These are phyloP conservation scores for Talaromyces sp. DNA, from an alignment of 2,329 filamentous ascomycete species.

Conservation along the genomic window DNA sequence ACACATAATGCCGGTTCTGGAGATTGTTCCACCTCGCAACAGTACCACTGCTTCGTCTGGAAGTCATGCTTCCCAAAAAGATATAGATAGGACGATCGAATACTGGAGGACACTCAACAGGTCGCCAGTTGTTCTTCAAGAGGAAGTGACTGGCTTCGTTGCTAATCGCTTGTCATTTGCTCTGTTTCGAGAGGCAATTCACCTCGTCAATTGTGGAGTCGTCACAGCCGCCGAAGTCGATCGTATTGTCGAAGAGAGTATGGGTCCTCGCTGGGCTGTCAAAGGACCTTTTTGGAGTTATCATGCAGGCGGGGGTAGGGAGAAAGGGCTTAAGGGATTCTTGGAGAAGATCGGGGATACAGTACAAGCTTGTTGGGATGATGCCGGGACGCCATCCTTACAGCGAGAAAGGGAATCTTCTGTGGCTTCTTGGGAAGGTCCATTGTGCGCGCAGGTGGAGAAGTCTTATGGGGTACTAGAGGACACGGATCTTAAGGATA, in stretches of 20 bases:
- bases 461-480: constrained; percentile 18
- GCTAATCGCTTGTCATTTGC: constrained; percentile 58
- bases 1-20: constrained; percentile 59
- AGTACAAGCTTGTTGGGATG: constrained; percentile 53
- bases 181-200: constrained; percentile 53
- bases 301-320: constrained; percentile 53
- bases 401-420: constrained; percentile 37
- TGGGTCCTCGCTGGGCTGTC: constrained; percentile 55
- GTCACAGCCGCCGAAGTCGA: constrained; percentile 53
- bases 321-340: constrained; percentile 51
- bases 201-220: constrained; percentile 53
- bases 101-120: constrained; percentile 47
- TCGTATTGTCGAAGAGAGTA: constrained; percentile 48
- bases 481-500: constrained; percentile 16
- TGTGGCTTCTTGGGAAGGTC: constrained; percentile 8
- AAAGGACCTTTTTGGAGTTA: constrained; percentile 58
- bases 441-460: constrained; percentile 15
- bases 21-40: constrained; percentile 51
- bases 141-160: constrained; percentile 55
- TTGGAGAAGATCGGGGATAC: constrained; percentile 56
- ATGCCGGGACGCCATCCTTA: constrained; percentile 38
- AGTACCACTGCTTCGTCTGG: constrained; percentile 33
- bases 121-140: constrained; percentile 49
- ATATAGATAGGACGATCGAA: constrained; percentile 38
- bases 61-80: constrained; percentile 19